Evolutionary conservation across 306 rosid genomes (phyloP), one percentile per base, ranked within the genome.

Genomic region (Arachis hypogaea): DNA sequence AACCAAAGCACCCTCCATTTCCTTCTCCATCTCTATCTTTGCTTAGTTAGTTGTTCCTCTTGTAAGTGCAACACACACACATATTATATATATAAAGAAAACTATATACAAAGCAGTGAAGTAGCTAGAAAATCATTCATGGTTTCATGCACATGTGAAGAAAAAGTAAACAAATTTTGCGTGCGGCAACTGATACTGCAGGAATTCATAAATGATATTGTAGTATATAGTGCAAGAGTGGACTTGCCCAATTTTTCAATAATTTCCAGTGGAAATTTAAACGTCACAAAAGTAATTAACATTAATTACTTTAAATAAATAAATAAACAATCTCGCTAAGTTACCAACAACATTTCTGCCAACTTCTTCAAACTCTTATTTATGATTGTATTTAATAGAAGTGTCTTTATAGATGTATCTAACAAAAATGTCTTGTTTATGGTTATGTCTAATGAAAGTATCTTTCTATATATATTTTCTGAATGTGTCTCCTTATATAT

Each of bases 1-100:
- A 64, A 60, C 72, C 72, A 76, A 74, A 47, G 81, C 56, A 54
- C 44, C 52, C 33, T 76, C 85, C 72, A 45, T 56, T 73, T 73
- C 76, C 68, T 71, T 63, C 40, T 59, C 82, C 81, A 44, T 66
- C 1, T 30, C 7, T 71, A 11, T 14, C 55, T 69, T 47, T 47
- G 44, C 63, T 51, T 72, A 7, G 64, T 69, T 59, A 40, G 9
- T 14, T 22, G 28, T 22, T 22, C 28, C 28, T 22, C 28, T 22
- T 22, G 28, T 1, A 22, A 22, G 28, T 22, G 28, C 28, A 22
- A 22, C 28, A 45, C 5, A 22, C 64, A 62, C 11, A 57, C 0
- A 16, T 30, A 56, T 33, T 12, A 47, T 36, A 14, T 59, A 52
- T 52, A 52, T 52, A 5, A 45, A 56, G 14, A 49, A 10, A 11